These are phyloP conservation scores for Podospora pseudocomata DNA, from an alignment of 495 filamentous ascomycete species.

Conservation along the genomic window DNA sequence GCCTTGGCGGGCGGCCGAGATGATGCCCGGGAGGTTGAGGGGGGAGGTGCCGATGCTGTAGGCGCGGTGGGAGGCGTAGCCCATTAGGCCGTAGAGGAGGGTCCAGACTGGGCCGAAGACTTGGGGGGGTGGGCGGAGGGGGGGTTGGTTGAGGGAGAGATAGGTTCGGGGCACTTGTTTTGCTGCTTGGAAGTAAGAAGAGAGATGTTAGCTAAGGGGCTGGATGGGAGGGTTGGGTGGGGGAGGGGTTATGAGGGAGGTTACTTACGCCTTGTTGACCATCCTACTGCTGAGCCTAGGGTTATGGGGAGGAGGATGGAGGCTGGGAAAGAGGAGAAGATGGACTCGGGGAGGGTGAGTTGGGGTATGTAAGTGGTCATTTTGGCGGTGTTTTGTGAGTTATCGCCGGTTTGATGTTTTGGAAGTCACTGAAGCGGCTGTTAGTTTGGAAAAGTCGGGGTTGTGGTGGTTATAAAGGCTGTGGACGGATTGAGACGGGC, in stretches of 20 bases:
- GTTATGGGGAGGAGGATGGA: slow-evolving; percentile 67
- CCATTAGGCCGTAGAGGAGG: slow-evolving; percentile 80
- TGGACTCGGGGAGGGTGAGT: slow-evolving; percentile 59
- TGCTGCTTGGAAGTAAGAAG: slow-evolving; percentile 35
- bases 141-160: slow-evolving; percentile 68
- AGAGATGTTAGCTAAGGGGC: not conserved
- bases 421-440: not conserved
- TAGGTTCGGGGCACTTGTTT: slow-evolving; percentile 57
- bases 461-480: not conserved
- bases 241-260: slow-evolving; percentile 3
- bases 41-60: slow-evolving; percentile 52
- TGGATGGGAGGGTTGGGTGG: not conserved
- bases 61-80: slow-evolving; percentile 74
- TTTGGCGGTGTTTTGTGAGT: slow-evolving; percentile 17
- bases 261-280: slow-evolving; percentile 52
- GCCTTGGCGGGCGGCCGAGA: slow-evolving; percentile 49
- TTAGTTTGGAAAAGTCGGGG: not conserved
- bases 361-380: slow-evolving; percentile 67
- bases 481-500: not conserved
- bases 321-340: slow-evolving; percentile 63
- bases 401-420: not conserved
- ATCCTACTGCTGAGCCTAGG: slow-evolving; percentile 62
- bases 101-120: slow-evolving; percentile 88
- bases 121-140: slow-evolving; percentile 70
- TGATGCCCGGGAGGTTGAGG: slow-evolving; percentile 25